Base-by-base conservation (phyloP, 2,329 filamentous ascomycete species). In the Exophiala mesophila region DNA sequence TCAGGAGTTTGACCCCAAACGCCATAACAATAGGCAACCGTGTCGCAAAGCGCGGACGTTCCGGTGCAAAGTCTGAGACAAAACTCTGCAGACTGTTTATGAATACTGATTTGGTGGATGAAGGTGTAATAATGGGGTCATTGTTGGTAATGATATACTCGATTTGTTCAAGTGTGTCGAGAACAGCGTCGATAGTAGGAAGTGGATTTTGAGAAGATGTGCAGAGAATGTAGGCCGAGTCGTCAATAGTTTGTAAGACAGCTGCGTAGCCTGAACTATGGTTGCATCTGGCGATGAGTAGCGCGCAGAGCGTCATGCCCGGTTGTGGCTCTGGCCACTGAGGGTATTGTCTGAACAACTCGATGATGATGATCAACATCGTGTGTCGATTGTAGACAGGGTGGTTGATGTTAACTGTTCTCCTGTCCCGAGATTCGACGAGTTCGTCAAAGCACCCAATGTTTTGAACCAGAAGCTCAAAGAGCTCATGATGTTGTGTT, bases 371-470 rank as follows among this genome's bases (percentile, higher is more conserved):
- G 23, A 54, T 40, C 16, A 55, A 39, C 29, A 55, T 49, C 6
- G 50, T 50, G 21, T 50, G 47, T 37, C 51, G 41, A 30, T 43
- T 47, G 41, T 55, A 55, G 26, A 45, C 45, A 31, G 49, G 47
- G 34, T 52, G 45, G 20, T 45, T 45, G 40, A 45, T 30, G 17
- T 49, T 45, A 3, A 32, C 37, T 26, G 31, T 23, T 20, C 43
- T 31, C 13, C 47, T 44, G 7, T 45, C 45, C 43, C 46, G 21
- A 18, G 39, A 29, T 30, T 47, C 45, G 18, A 31, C 35, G 36
- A 49, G 39, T 30, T 49, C 43, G 18, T 45, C 51, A 20, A 49
- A 36, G 9, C 42, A 39, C 19, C 35, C 38, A 28, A 55, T 26
- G 17, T 48, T 47, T 21, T 38, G 19, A 18, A 48, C 36, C 10